Conservation (phyloP, 148 eudicot genomes). For the Vaccinium myrtillus region DNA sequence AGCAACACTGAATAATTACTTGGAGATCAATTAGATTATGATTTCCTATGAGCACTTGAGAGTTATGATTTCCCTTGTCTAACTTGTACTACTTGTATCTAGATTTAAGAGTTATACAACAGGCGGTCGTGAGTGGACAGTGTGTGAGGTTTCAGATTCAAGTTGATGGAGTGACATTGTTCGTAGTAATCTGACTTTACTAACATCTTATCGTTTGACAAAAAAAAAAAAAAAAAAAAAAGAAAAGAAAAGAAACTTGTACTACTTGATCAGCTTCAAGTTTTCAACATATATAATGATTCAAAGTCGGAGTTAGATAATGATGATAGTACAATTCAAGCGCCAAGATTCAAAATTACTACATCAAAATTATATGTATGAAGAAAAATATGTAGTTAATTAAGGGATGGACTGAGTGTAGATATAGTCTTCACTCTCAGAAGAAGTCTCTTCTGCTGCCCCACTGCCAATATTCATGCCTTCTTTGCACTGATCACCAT, state of each 20-base stretch:
- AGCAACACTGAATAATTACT: no score
- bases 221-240: no score
- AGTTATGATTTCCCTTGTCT: not conserved
- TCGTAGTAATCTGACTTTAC: no score
- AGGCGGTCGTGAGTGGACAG: no score
- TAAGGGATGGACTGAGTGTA: slow-evolving; percentile 37
- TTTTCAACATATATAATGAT: no score
- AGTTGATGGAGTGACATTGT: no score
- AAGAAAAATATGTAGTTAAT: not conserved
- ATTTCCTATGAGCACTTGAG: not conserved
- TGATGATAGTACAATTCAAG: not conserved
- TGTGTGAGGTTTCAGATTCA: no score
- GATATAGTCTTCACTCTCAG: slow-evolving; percentile 38
- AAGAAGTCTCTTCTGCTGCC: slow-evolving; percentile 15
- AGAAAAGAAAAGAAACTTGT: not conserved
- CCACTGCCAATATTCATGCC: slow-evolving; percentile 1
- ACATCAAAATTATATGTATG: not conserved
- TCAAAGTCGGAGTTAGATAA: not conserved
- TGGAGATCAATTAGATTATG: no score
- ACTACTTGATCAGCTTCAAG: no score
- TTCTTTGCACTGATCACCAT: slow-evolving; percentile 19
- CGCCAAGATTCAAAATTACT: not conserved
- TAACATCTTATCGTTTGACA: no score
- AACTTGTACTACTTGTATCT: no score
- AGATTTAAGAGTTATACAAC: no score